Conservation (phyloP, 2,329 filamentous ascomycete species). For the Geosmithia flava region DNA sequence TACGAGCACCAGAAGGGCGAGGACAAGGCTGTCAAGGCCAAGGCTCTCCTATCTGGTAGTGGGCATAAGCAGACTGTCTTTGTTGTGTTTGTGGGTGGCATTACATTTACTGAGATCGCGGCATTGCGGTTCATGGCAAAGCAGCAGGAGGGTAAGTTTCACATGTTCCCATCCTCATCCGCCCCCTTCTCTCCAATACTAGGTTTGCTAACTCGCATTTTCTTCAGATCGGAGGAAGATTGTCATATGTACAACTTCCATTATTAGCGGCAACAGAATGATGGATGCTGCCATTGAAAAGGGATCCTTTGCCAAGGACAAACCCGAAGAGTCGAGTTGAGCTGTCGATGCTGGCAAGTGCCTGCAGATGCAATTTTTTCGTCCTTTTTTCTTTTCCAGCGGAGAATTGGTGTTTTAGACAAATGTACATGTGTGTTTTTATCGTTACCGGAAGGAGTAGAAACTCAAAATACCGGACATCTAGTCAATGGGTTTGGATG, state of each 20-base stretch:
- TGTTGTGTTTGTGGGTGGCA: conserved; percentile 95
- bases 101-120: conserved; percentile 93
- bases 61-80: conserved; percentile 74
- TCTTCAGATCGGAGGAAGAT: conserved; percentile 59
- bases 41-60: conserved; percentile 71
- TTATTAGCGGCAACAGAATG: conserved; percentile 80
- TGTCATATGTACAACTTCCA: conserved; percentile 83
- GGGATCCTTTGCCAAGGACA: conserved; percentile 42
- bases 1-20: conserved; percentile 87
- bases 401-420: no score
- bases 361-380: no score
- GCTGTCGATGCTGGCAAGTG: no score
- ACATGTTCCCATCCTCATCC: background rate
- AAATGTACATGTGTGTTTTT: no score
- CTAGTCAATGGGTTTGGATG: background rate
- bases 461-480: no score
- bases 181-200: conserved; percentile 2
- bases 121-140: conserved; percentile 81
- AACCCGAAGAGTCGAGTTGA: conserved; percentile 1
- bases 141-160: conserved; percentile 56
- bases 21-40: conserved; percentile 81
- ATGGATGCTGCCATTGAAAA: conserved; percentile 78
- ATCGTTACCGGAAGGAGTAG: no score
- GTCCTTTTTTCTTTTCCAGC: no score
- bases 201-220: conserved; percentile 1